These are phyloP conservation scores for Citrullus colocynthis DNA, from an alignment of 306 rosid species.

Conservation along the genomic window DNA sequence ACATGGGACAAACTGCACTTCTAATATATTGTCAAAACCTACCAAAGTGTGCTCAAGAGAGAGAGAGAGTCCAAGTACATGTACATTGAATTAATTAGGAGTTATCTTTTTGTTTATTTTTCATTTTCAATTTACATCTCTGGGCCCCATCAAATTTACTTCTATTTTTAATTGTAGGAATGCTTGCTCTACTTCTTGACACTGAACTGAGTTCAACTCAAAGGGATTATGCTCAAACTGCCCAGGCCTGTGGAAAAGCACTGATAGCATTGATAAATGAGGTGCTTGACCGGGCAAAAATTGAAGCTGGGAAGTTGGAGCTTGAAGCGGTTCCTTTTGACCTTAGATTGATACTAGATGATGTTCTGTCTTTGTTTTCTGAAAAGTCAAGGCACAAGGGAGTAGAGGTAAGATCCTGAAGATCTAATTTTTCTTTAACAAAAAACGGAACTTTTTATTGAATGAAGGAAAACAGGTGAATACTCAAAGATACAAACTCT, in stretches of 20 bases:
- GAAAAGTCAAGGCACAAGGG: constrained; percentile 90
- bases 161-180: constrained; percentile 36
- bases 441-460: too few species aligned
- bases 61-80: neutral
- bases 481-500: too few species aligned
- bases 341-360: constrained; percentile 80
- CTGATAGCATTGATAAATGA: constrained; percentile 81
- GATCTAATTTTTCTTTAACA: neutral
- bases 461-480: too few species aligned
- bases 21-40: too few species aligned
- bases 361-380: constrained; percentile 89
- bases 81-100: neutral
- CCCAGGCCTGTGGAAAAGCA: constrained; percentile 94
- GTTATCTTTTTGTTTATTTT: neutral
- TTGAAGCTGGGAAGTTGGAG: constrained; percentile 93
- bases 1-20: too few species aligned
- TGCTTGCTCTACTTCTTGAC: constrained; percentile 89
- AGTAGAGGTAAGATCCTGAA: constrained; percentile 51
- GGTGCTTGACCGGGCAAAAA: constrained; percentile 97
- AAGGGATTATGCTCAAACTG: constrained; percentile 91
- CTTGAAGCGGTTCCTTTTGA: constrained; percentile 92
- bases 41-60: neutral
- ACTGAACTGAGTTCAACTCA: constrained; percentile 87
- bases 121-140: neutral
- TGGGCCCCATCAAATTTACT: neutral